Conservation (phyloP, 2,329 filamentous ascomycete species). For the Sarocladium brachiariae region DNA sequence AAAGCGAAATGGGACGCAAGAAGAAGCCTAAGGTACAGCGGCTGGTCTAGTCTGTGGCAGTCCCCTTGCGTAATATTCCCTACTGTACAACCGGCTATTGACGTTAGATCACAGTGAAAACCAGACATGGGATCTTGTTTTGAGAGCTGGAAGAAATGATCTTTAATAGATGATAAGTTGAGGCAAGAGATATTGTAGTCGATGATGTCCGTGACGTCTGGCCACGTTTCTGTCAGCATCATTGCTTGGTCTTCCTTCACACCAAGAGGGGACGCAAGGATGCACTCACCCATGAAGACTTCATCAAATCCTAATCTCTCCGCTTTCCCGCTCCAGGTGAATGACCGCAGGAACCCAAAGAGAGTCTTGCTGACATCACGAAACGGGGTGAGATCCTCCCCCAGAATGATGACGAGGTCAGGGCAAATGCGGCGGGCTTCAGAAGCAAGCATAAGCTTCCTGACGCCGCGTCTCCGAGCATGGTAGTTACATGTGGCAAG, state of each 20-base stretch:
- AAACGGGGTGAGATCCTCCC: conserved; percentile 80
- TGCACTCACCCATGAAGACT: conserved; percentile 45
- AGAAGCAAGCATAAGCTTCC: conserved; percentile 78
- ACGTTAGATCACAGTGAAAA: conserved; percentile 69
- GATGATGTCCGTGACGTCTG: conserved; percentile 82
- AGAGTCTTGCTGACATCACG: conserved; percentile 78
- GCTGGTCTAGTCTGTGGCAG: conserved; percentile 25
- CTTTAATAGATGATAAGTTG: conserved; percentile 54
- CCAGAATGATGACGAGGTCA: conserved; percentile 76
- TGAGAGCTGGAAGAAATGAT: conserved; percentile 77
- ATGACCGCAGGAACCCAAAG: conserved; percentile 63
- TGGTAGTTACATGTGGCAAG: conserved; percentile 92
- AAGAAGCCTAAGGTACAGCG: conserved; percentile 54
- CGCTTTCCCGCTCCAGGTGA: conserved; percentile 70
- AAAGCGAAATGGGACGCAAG: conserved; percentile 77
- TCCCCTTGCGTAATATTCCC: conserved; percentile 15
- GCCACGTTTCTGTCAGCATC: conserved; percentile 11
- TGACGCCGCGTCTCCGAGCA: conserved; percentile 64
- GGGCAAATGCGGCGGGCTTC: conserved; percentile 78
- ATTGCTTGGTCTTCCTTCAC: neutral
- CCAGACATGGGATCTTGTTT: conserved; percentile 68
- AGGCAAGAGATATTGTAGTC: conserved; percentile 71
- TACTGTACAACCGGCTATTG: conserved; percentile 55
- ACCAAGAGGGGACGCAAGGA: neutral
- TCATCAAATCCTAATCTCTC: conserved; percentile 90